Evolutionary conservation across 306 rosid genomes (phyloP).

Genomic region (Prunus davidiana): DNA sequence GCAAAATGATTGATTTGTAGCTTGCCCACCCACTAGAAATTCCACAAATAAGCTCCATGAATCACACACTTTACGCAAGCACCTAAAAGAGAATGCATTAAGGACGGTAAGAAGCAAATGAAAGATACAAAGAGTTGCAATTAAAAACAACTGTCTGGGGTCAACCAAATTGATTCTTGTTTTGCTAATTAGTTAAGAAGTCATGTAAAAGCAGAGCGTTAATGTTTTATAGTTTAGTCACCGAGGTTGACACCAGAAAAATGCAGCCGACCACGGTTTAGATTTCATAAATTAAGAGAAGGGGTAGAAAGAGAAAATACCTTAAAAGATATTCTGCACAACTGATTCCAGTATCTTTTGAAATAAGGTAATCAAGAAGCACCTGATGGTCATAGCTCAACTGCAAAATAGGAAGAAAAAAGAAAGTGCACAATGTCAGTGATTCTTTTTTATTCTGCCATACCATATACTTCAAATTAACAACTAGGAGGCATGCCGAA

Average conservation of each 20-base stretch:
- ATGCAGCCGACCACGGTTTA: no score
- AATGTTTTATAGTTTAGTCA: not conserved
- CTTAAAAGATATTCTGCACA: constrained; percentile 87
- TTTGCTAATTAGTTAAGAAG: not conserved
- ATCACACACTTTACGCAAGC: not conserved
- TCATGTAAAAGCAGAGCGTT: not conserved
- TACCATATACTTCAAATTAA: not conserved
- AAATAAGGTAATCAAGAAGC: constrained; percentile 89
- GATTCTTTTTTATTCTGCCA: not conserved
- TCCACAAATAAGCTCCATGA: no score
- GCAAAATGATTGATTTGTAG: no score
- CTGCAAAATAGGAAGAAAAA: constrained; percentile 45
- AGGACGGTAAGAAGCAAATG: no score
- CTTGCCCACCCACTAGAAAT: no score
- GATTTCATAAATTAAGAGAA: not conserved
- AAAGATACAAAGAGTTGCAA: no score
- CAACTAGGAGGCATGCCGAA: constrained; percentile 5
- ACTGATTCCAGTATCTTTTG: constrained; percentile 78
- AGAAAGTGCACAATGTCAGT: not conserved
- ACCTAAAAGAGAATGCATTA: no score
- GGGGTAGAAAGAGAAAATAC: constrained; percentile 24
- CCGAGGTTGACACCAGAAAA: no score
- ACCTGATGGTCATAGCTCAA: constrained; percentile 90
- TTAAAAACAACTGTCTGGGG: not conserved
- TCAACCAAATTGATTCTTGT: not conserved